Evolutionary conservation across 345 rosid species (phyloP), one percentile per base, ranked within the genome.

Genomic region (Eucalyptus sideroxylon): DNA sequence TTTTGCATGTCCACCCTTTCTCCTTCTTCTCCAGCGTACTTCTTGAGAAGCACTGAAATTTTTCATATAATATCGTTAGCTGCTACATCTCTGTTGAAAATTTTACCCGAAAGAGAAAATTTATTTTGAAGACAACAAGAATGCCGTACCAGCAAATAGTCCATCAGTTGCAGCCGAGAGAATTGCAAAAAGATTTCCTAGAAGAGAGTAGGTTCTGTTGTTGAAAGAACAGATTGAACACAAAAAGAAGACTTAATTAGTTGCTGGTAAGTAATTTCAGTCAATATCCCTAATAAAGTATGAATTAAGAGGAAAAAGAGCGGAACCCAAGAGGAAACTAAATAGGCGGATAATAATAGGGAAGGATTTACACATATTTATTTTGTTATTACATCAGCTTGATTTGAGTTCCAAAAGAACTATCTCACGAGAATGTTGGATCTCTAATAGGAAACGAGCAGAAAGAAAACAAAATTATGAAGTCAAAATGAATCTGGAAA

Each of bases 1-100:
- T 93, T 94, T 60, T 93, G 94, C 91, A 93, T 55, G 88, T 94
- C 96, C 40, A 94, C 83, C 88, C 67, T 93, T 51, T 91, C 92
- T 85, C 94, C 95, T 88, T 86, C 90, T 72, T 91, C 90, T 49
- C 94, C 95, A 60, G 94, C 87, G 88, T 91, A 88, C 93, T 92
- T 93, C 86, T 92, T 92, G 31, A 93, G 94, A 88, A 93, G 87
- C 62, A 94, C 96, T 93, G 91, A 88, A 37, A 37, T 11, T 77
- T 77, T 40, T 77, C 83, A 40, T 9, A 19, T 40, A 23, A 23
- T 77, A 77, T 21, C 15, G 1, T 21, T 77, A 77, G 83, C 83
- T 21, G 83, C 83, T 77, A 86, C 59, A 2, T 49, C 50, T 60
- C 88, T 50, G 50, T 51, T 31, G 17, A 23, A 44, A 56, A n/a